Evolutionary conservation across 805 yeast genomes (phyloP).

Genomic region (Zygoascus biomembranicola): DNA sequence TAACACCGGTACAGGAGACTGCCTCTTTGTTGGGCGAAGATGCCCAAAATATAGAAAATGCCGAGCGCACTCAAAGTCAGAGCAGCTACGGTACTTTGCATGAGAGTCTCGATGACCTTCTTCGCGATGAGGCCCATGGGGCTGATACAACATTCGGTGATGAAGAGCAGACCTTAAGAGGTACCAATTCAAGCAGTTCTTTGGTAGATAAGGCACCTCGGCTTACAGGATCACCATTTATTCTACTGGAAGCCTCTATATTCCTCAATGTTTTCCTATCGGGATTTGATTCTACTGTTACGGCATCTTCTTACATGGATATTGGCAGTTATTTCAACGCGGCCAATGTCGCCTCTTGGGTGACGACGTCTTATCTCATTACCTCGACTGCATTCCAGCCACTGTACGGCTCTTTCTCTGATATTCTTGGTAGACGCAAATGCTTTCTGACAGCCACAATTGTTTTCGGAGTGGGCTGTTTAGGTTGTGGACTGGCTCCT

Average conservation of each 20-base stretch:
- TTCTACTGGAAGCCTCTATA: conserved; percentile 19
- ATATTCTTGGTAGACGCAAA: conserved; percentile 33
- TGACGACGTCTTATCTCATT: conserved; percentile 53
- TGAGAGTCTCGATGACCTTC: background rate
- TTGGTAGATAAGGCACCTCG: background rate
- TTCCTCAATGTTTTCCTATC: conserved; percentile 35
- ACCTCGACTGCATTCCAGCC: conserved; percentile 66
- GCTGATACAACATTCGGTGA: background rate
- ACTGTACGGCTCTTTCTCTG: conserved; percentile 56
- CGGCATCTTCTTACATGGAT: conserved; percentile 41
- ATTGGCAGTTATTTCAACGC: conserved; percentile 43
- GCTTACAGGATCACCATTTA: background rate
- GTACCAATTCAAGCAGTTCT: background rate
- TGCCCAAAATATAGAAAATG: background rate
- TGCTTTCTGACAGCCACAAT: conserved; percentile 27
- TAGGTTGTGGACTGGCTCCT: conserved; percentile 10
- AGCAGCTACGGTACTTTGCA: background rate
- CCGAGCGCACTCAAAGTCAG: background rate
- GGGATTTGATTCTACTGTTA: conserved; percentile 42
- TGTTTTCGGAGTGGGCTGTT: conserved; percentile 9
- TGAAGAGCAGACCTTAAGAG: background rate
- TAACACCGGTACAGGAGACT: background rate
- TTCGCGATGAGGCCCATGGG: background rate
- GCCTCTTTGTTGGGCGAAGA: background rate
- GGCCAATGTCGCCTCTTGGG: conserved; percentile 49